These are phyloP conservation scores for Ochetophila trinervis DNA, from an alignment of 306 rosid genomes.

Conservation along the genomic window DNA sequence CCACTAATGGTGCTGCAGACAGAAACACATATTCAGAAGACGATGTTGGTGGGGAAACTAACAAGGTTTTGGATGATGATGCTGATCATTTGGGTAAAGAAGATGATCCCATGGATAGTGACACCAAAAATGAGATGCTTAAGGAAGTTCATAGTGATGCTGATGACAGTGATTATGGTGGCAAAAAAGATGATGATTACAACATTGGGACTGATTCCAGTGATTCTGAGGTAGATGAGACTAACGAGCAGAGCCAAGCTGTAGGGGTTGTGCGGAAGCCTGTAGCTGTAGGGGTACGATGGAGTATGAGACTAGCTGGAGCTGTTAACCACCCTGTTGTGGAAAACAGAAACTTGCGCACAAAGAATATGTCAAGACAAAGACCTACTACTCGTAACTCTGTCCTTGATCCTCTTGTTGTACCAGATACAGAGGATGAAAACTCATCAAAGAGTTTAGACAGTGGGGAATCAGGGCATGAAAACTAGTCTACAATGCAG, in stretches of 20 bases:
- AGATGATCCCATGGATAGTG: conserved; percentile 31
- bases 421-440: conserved; percentile 55
- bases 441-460: conserved; percentile 3
- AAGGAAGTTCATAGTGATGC: conserved; percentile 31
- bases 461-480: neutral
- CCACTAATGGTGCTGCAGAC: conserved; percentile 26
- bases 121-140: conserved; percentile 24
- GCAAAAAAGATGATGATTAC: conserved; percentile 27
- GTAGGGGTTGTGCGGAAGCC: neutral
- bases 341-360: conserved; percentile 45
- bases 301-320: conserved; percentile 47
- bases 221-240: conserved; percentile 33
- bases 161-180: conserved; percentile 20
- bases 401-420: conserved; percentile 43
- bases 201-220: conserved; percentile 22
- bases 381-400: conserved; percentile 78
- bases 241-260: conserved; percentile 9
- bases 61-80: neutral
- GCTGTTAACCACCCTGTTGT: conserved; percentile 29
- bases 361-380: conserved; percentile 70
- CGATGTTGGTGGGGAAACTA: neutral
- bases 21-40: conserved; percentile 34
- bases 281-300: conserved; percentile 33
- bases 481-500: conserved; percentile 2
- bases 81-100: conserved; percentile 11